Percentiles rank a stretch among this genome's conserved stretches.
phyloP scores from a whole-genome alignment of 176 grass and related monocot genomes.

The Rhynchospora breviuscula region DNA sequence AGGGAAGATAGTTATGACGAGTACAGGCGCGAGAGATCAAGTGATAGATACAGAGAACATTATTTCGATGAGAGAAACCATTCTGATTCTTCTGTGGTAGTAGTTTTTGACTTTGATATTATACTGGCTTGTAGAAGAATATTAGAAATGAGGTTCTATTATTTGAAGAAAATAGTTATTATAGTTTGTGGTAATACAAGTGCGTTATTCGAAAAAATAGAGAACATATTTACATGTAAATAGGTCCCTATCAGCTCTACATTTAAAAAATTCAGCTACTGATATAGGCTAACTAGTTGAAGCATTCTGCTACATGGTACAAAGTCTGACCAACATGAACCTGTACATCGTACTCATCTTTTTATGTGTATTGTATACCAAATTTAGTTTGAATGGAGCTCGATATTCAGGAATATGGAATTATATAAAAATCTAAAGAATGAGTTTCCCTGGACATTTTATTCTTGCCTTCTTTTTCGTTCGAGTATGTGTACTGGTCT shows the following conservation, averaged over 20 bases:
- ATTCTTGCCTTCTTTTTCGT: not conserved
- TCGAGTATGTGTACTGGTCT: not conserved
- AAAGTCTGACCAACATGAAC: not conserved
- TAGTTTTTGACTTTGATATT: conserved; percentile 7
- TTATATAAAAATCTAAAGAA: not conserved
- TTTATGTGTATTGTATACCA: not conserved
- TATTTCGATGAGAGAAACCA: conserved; percentile 68
- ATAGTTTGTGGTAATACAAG: not conserved
- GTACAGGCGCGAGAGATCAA: conserved; percentile 57
- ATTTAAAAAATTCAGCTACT: not conserved
- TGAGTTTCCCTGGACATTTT: not conserved
- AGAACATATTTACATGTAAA: not conserved
- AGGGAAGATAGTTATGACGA: conserved; percentile 75
- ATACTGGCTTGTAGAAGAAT: not conserved
- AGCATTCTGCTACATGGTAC: conserved; percentile 2
- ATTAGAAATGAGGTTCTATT: not conserved
- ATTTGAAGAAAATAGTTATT: not conserved
- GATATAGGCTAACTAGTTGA: not conserved
- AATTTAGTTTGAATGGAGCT: not conserved
- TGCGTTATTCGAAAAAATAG: not conserved
- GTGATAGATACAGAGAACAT: conserved; percentile 53
- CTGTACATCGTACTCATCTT: not conserved
- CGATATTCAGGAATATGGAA: not conserved
- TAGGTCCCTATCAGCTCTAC: not conserved
- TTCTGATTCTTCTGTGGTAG: conserved; percentile 59